phyloP scores from a whole-genome alignment of 148 eudicot genomes.

The Nepenthes gracilis region DNA sequence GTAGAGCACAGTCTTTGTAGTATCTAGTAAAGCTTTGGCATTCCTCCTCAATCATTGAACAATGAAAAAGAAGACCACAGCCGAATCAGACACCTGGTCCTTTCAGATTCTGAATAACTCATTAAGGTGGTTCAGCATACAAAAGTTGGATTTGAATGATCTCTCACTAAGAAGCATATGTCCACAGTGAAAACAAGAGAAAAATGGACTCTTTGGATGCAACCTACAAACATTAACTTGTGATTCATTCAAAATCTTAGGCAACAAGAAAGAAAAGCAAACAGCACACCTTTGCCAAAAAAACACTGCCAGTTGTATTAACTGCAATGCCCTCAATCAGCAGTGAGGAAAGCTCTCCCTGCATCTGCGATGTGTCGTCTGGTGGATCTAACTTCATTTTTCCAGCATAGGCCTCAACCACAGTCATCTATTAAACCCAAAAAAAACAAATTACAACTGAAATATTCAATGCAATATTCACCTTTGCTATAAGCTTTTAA shows the following conservation, averaged over 20 bases:
- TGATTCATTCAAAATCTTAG: not conserved
- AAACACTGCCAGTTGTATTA: slow-evolving; percentile 82
- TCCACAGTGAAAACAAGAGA: too few species aligned
- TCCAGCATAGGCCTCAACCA: slow-evolving; percentile 78
- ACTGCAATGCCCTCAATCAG: slow-evolving; percentile 71
- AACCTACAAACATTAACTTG: too few species aligned
- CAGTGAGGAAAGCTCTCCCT: slow-evolving; percentile 31
- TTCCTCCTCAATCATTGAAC: too few species aligned
- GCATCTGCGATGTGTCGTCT: slow-evolving; percentile 37
- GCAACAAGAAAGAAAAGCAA: slow-evolving; percentile 1
- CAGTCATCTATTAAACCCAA: slow-evolving; percentile 56
- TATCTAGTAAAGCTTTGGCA: too few species aligned
- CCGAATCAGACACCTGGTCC: too few species aligned
- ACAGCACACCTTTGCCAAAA: slow-evolving; percentile 46
- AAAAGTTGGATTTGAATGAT: too few species aligned
- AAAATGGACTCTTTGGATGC: too few species aligned
- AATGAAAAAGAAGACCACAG: too few species aligned
- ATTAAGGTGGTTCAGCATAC: too few species aligned
- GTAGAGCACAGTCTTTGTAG: too few species aligned
- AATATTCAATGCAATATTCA: not conserved
- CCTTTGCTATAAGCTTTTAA: not conserved
- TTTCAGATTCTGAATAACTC: too few species aligned
- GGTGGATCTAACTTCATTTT: slow-evolving; percentile 47
- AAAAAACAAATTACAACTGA: not conserved
- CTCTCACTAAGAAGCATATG: too few species aligned